phyloP scores from a whole-genome alignment of 129 eudicot species.

The Tagetes erecta region DNA sequence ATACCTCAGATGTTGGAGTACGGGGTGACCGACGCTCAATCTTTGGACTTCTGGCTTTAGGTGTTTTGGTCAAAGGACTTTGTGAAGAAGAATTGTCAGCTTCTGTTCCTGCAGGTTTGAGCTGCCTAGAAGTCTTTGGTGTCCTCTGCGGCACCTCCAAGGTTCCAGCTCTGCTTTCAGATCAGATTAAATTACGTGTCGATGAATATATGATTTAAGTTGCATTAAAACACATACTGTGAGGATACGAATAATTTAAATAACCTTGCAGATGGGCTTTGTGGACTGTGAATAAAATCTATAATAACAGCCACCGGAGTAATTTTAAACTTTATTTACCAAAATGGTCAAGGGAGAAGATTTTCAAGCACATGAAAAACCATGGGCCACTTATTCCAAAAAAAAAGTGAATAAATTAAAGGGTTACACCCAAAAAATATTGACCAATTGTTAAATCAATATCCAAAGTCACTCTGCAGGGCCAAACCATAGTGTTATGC shows the following conservation, averaged over 20 bases:
- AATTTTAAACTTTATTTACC: background rate
- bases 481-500: constrained; percentile 3
- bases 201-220: background rate
- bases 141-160: constrained; percentile 64
- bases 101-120: constrained; percentile 55
- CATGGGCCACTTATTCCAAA: constrained; percentile 21
- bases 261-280: background rate
- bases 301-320: constrained; percentile 14
- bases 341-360: background rate
- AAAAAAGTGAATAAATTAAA: constrained; percentile 12
- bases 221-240: background rate
- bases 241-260: background rate
- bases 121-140: constrained; percentile 60
- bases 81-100: constrained; percentile 46
- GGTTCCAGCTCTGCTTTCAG: constrained; percentile 36
- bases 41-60: constrained; percentile 63
- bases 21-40: constrained; percentile 59
- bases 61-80: constrained; percentile 50
- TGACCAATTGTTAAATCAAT: constrained; percentile 21
- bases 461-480: constrained; percentile 11
- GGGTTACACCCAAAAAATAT: background rate
- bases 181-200: background rate
- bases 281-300: background rate
- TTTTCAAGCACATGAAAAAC: constrained; percentile 16
- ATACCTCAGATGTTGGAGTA: constrained; percentile 73